Conservation (phyloP, 1,284 basidiomycete species). For the Cutaneotrichosporon cutaneum region DNA sequence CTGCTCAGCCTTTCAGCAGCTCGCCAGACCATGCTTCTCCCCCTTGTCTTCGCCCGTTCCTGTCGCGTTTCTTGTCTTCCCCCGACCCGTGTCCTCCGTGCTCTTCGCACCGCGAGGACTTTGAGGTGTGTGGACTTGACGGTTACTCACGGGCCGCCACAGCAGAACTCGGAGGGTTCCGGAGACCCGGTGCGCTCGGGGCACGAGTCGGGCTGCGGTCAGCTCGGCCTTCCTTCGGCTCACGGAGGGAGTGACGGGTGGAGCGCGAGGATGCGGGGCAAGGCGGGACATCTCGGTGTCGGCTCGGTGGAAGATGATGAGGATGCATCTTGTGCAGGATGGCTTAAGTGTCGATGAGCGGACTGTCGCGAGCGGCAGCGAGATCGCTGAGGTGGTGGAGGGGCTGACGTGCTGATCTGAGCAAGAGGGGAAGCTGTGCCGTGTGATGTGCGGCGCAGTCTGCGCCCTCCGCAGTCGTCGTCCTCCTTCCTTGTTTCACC, state of each 20-base stretch:
- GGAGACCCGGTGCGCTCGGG: background rate
- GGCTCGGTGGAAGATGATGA: background rate
- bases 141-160: background rate
- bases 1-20: too few relatives aligned
- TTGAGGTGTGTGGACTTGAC: background rate
- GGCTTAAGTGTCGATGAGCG: too few relatives aligned
- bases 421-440: background rate
- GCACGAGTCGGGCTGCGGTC: background rate
- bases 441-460: too few relatives aligned
- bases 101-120: background rate
- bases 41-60: background rate
- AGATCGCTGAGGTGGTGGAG: too few relatives aligned
- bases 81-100: too few relatives aligned
- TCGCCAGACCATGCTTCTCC: too few relatives aligned
- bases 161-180: background rate
- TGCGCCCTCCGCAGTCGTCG: too few relatives aligned
- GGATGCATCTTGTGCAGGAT: background rate
- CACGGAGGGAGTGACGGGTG: background rate
- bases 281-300: too few relatives aligned
- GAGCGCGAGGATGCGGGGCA: background rate
- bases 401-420: background rate
- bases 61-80: background rate
- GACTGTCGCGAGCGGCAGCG: too few relatives aligned
- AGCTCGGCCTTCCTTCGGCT: background rate
- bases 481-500: background rate